A percentile compares a stretch with the other conserved stretches of the same genome.
Conservation (phyloP, 2,329 filamentous ascomycete genomes). For the Didymellaceae sp. region DNA sequence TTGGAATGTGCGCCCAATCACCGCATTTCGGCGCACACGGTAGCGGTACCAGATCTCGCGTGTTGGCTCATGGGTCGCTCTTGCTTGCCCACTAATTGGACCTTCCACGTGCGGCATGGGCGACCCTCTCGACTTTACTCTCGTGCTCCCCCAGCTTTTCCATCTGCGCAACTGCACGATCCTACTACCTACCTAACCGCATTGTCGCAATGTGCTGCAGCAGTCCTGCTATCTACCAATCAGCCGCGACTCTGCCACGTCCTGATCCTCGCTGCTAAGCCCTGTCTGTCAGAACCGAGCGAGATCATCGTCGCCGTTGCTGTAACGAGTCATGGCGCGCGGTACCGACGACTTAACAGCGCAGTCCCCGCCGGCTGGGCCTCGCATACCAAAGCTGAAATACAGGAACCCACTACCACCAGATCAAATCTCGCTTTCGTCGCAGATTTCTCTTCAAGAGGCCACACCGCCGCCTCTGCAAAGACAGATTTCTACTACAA, state of each 20-base stretch:
- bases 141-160: slow-evolving; percentile 2
- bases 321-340: slow-evolving; percentile 34
- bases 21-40: no score
- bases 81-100: slow-evolving; percentile 14
- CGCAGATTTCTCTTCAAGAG: slow-evolving; percentile 11
- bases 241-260: slow-evolving; percentile 20
- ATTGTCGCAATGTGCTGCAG: slow-evolving; percentile 27
- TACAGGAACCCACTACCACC: slow-evolving; percentile 42
- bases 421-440: slow-evolving; percentile 25
- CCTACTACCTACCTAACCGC: no score
- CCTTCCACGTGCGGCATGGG: slow-evolving; percentile 17
- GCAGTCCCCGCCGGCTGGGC: slow-evolving; percentile 27
- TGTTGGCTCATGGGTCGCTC: slow-evolving; percentile 15
- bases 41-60: slow-evolving; percentile 13
- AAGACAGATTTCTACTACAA: slow-evolving; percentile 9
- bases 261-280: slow-evolving; percentile 26
- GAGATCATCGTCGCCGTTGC: slow-evolving; percentile 37
- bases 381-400: slow-evolving; percentile 44
- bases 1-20: no score
- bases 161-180: slow-evolving; percentile 16
- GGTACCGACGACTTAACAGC: slow-evolving; percentile 36
- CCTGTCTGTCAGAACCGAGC: slow-evolving; percentile 25
- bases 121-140: slow-evolving; percentile 6
- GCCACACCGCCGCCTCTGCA: slow-evolving; percentile 13
- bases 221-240: slow-evolving; percentile 27